phyloP scores from a whole-genome alignment of 768 basidiomycete species.

The Russula olivacea region DNA sequence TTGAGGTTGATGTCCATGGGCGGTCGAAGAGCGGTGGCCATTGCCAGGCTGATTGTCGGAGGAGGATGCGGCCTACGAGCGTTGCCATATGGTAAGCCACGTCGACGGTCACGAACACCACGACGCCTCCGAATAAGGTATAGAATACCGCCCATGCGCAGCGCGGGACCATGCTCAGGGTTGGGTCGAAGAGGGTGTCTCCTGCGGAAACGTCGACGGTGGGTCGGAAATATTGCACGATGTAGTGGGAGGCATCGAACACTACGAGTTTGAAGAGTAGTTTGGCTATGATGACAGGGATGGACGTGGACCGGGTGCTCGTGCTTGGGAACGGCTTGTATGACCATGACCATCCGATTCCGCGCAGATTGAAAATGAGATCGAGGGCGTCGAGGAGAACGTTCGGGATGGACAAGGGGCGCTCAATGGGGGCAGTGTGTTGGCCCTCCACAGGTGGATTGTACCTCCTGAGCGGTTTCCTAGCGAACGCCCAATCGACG shows the following conservation, averaged over 20 bases:
- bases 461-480: constrained; percentile 10
- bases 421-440: not conserved
- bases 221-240: constrained; percentile 9
- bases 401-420: not conserved
- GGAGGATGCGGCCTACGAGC: constrained; percentile 28
- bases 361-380: constrained; percentile 18
- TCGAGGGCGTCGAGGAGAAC: constrained; percentile 21
- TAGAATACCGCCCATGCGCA: not conserved
- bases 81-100: constrained; percentile 7
- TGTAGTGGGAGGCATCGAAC: constrained; percentile 8
- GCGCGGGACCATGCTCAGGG: not conserved
- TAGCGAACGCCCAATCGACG: constrained; percentile 13
- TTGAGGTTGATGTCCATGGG: constrained; percentile 38
- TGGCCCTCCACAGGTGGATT: not conserved
- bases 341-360: constrained; percentile 25
- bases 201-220: constrained; percentile 10
- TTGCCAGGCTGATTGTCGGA: constrained; percentile 30
- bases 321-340: not conserved
- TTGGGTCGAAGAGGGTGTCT: constrained; percentile 18
- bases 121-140: not conserved
- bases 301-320: not conserved
- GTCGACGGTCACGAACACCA: not conserved
- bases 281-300: not conserved
- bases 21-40: constrained; percentile 37
- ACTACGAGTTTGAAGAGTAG: constrained; percentile 1